Base-by-base conservation (phyloP, 2,329 filamentous ascomycete species). In the Colletotrichum sp. region DNA sequence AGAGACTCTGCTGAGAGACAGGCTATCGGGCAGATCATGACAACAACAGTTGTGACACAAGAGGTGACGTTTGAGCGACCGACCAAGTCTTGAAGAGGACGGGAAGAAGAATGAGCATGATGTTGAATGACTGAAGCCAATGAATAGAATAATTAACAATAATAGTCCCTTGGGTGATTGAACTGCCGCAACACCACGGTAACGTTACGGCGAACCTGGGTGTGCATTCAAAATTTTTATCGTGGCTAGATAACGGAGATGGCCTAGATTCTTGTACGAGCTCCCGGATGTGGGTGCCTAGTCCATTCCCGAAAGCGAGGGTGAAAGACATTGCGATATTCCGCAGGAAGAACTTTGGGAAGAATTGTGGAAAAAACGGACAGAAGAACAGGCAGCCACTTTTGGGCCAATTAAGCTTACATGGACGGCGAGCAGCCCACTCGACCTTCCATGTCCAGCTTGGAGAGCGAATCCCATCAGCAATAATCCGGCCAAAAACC, bases 1-100 rank as follows among this genome's bases (percentile, higher is more conserved):
- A 29, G 12, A 38, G 27, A 34, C 36, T 21, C 57, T 21, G n/a
- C 18, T 7, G n/a, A 16, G 3, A 64, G 36, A 33, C 24, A 38
- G 57, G 66, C 24, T 36, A 24, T 47, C 66, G 77, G 33, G 0
- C 69, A 72, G 3, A 78, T 78, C 18, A 71, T 75, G 31, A 77
- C 77, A 8, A 78, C 76, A n/a, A 78, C 76, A 15, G 69, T 77
- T n/a, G 74, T 78, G n/a, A 78, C 76, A 2, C 76, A 78, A 62
- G 70, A 75, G n/a, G 71, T 77, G 16, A 62, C 69, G 7, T 55
- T 69, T 12, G 64, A 55, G 11, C 18, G 21, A 13, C 24, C 36
- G 5, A 67, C 27, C 8, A 16, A 27, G 24, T 6, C 13, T 33
- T 11, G 38, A 61, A 2, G 21, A 57, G 31, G 15, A 8, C 2